Percentiles rank a stretch among this genome's conserved stretches.
Conservation (phyloP, 1,284 basidiomycete species). For the Rhizoctonia solani region DNA sequence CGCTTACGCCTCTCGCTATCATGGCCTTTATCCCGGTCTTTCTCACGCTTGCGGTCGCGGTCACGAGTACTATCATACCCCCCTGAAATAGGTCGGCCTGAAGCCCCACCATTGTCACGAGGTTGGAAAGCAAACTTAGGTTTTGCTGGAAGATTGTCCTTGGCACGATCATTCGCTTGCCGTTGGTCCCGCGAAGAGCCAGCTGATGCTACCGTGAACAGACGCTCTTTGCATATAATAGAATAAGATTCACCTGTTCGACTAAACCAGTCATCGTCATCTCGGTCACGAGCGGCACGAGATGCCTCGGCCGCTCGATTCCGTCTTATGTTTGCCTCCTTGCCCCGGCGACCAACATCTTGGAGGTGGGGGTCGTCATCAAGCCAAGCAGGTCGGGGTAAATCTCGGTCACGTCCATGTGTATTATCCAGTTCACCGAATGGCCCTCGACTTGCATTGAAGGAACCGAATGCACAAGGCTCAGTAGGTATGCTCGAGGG, state of each 20-base stretch:
- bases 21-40: slow-evolving; percentile 11
- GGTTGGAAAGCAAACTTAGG: slow-evolving; percentile 5
- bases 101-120: background rate
- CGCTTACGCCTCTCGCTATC: slow-evolving; percentile 21
- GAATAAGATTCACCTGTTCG: background rate
- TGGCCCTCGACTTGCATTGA: slow-evolving; percentile 26
- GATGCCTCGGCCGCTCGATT: slow-evolving; percentile 28
- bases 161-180: background rate
- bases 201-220: background rate
- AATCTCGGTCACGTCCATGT: background rate
- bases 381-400: slow-evolving; percentile 22
- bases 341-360: slow-evolving; percentile 25
- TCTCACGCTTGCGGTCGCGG: slow-evolving; percentile 3
- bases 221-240: background rate
- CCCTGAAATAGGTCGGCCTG: background rate
- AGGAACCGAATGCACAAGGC: slow-evolving; percentile 26
- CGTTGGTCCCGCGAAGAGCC: background rate
- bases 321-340: slow-evolving; percentile 24
- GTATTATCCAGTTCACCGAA: slow-evolving; percentile 3
- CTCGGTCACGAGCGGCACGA: background rate
- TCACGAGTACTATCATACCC: slow-evolving; percentile 5
- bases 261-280: slow-evolving; percentile 31
- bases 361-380: slow-evolving; percentile 26
- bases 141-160: slow-evolving; percentile 6
- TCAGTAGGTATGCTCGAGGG: slow-evolving; percentile 4